Conservation (phyloP, 257 asterid genomes). For the Solanum rostratum region DNA sequence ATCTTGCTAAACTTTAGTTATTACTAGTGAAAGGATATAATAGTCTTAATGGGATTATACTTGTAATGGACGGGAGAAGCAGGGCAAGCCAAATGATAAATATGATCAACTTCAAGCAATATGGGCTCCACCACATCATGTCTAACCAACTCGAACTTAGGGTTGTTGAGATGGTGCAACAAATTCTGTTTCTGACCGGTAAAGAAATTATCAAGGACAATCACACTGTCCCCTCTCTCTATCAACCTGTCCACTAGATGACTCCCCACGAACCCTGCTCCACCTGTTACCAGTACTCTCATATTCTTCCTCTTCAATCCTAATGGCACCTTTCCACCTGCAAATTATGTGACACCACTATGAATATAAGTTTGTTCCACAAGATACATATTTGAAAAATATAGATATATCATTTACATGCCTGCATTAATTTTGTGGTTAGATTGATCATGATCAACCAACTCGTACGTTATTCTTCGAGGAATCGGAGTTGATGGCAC, state of each 20-base stretch:
- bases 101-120: slow-evolving; percentile 75
- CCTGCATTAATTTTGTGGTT: neutral
- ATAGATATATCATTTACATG: neutral
- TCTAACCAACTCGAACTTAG: slow-evolving; percentile 64
- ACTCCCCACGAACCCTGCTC: slow-evolving; percentile 94
- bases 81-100: slow-evolving; percentile 94
- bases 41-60: slow-evolving; percentile 87
- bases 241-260: slow-evolving; percentile 79
- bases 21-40: slow-evolving; percentile 48
- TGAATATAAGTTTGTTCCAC: too few species aligned
- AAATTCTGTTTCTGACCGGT: slow-evolving; percentile 68
- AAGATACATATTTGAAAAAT: too few species aligned
- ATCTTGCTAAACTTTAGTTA: too few species aligned
- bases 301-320: slow-evolving; percentile 49
- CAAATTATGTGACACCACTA: too few species aligned
- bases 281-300: slow-evolving; percentile 81
- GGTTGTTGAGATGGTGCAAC: slow-evolving; percentile 54
- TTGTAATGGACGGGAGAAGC: slow-evolving; percentile 95
- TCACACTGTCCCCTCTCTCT: slow-evolving; percentile 72
- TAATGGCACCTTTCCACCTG: slow-evolving; percentile 64
- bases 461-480: slow-evolving; percentile 1
- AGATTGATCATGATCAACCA: neutral
- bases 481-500: neutral
- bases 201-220: slow-evolving; percentile 75
- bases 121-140: slow-evolving; percentile 92